Evolutionary conservation across 257 asterid genomes (phyloP).

Genomic region (Eustoma russellianum): DNA sequence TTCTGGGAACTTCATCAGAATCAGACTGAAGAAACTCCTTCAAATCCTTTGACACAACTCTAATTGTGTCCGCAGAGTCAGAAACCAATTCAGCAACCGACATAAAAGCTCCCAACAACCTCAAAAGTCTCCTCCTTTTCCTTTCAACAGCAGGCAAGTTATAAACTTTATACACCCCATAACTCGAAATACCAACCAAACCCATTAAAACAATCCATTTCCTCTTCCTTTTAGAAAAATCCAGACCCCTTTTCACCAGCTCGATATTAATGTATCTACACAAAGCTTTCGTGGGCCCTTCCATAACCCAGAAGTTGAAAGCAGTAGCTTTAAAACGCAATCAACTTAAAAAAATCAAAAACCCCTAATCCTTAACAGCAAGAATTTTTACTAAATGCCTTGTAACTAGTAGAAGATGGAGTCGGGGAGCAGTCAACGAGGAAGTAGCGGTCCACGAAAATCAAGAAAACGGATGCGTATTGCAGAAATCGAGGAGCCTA

Average conservation of each 20-base stretch:
- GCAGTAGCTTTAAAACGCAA: not conserved
- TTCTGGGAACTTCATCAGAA: conserved; percentile 75
- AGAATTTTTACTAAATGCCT: not conserved
- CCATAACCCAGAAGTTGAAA: not conserved
- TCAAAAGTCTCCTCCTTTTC: conserved; percentile 47
- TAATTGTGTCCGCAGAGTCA: conserved; percentile 66
- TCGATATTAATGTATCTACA: conserved; percentile 47
- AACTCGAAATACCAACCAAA: conserved; percentile 63
- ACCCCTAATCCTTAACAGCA: conserved; percentile 1
- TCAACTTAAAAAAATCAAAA: conserved; percentile 11
- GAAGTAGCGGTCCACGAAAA: conserved; percentile 7
- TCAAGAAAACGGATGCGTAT: conserved; percentile 13
- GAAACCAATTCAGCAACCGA: conserved; percentile 69
- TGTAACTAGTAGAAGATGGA: not conserved
- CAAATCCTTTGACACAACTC: conserved; percentile 65
- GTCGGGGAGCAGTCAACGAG: not conserved
- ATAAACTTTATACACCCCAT: conserved; percentile 61
- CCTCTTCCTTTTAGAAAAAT: conserved; percentile 48
- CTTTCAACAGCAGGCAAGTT: conserved; percentile 60
- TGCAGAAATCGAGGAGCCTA: conserved; percentile 32
- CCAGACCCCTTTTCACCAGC: conserved; percentile 45
- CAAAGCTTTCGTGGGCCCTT: not conserved
- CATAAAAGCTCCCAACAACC: conserved; percentile 45
- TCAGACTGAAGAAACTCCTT: conserved; percentile 76
- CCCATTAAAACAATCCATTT: conserved; percentile 67